Conservation (phyloP, 139 green algal species). For the Ettlia oleoabundans region DNA sequence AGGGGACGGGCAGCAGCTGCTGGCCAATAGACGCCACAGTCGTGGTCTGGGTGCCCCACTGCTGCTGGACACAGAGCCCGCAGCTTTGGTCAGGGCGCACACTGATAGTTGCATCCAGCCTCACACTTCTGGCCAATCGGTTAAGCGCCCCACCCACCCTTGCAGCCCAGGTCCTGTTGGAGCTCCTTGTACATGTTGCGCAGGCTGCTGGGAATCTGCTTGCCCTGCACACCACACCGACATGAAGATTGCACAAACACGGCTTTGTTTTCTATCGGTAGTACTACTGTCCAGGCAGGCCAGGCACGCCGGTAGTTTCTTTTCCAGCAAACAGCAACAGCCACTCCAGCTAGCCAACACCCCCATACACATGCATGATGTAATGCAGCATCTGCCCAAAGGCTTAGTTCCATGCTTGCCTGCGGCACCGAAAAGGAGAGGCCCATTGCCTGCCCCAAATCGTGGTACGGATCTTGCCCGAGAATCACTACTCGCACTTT, state of each 20-base stretch:
- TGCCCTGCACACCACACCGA: background rate
- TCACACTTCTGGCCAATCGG: no score
- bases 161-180: constrained; percentile 64
- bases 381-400: background rate
- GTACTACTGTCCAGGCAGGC: no score
- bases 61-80: no score
- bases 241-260: background rate
- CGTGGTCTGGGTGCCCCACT: no score
- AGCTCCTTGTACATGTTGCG: constrained; percentile 93
- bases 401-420: constrained; percentile 10
- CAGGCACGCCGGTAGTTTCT: no score
- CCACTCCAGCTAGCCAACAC: background rate
- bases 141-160: background rate
- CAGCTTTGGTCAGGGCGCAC: no score
- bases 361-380: no score
- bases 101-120: no score
- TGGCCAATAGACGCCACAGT: no score
- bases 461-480: constrained; percentile 96
- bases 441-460: constrained; percentile 90
- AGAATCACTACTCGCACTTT: constrained; percentile 87
- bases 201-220: constrained; percentile 70
- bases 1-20: no score
- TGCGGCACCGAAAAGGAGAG: constrained; percentile 93
- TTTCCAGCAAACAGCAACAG: background rate
- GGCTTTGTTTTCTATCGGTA: no score